Conservation (phyloP, 2,329 filamentous ascomycete species). For the Fusarium veterinarium region DNA sequence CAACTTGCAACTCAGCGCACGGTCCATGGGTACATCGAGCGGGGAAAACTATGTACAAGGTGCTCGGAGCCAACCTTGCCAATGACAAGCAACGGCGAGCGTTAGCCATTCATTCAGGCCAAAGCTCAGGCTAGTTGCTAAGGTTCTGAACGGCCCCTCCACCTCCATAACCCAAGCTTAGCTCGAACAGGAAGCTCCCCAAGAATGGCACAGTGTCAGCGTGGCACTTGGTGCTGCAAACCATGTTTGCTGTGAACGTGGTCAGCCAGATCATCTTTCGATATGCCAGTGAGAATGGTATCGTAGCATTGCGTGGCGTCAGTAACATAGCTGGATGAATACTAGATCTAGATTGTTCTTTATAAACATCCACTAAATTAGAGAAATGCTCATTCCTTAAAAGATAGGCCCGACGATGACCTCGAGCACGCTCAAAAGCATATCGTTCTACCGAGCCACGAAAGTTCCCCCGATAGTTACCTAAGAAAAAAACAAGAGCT, state of each 20-base stretch:
- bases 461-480: slow-evolving; percentile 18
- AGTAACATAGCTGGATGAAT: not conserved
- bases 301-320: slow-evolving; percentile 31
- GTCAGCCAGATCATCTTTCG: slow-evolving; percentile 5
- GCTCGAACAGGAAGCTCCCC: slow-evolving; percentile 43
- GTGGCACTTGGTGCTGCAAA: slow-evolving; percentile 2
- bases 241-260: slow-evolving; percentile 10
- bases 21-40: slow-evolving; percentile 35
- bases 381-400: not conserved
- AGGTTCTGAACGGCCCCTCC: slow-evolving; percentile 27
- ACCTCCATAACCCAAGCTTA: slow-evolving; percentile 21
- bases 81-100: slow-evolving; percentile 25
- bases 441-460: slow-evolving; percentile 16
- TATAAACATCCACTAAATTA: not conserved
- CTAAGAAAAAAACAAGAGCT: slow-evolving; percentile 4
- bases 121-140: slow-evolving; percentile 26
- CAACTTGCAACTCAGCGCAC: slow-evolving; percentile 35
- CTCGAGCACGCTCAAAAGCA: not conserved
- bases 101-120: slow-evolving; percentile 14
- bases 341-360: not conserved
- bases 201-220: slow-evolving; percentile 39
- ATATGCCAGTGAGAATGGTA: slow-evolving; percentile 14
- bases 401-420: not conserved
- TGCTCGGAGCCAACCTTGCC: slow-evolving; percentile 32
- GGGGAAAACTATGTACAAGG: slow-evolving; percentile 31